phyloP scores from a whole-genome alignment of 768 basidiomycete genomes.

The Boletales sp. region DNA sequence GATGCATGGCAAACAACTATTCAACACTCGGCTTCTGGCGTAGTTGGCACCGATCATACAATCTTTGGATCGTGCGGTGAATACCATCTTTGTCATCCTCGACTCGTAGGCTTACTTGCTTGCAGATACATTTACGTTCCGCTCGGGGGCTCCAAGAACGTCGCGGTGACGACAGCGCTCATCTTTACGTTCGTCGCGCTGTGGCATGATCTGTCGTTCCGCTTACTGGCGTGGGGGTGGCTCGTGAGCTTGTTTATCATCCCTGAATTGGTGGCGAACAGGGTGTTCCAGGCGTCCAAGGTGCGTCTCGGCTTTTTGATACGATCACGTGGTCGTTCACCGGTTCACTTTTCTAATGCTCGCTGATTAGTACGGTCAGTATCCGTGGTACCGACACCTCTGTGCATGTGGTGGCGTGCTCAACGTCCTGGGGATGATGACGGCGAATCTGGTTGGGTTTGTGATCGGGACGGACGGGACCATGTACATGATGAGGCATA shows the following conservation, averaged over 20 bases:
- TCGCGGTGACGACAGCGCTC: slow-evolving; percentile 61
- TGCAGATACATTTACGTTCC: slow-evolving; percentile 92
- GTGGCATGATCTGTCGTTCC: slow-evolving; percentile 93
- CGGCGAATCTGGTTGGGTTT: slow-evolving; percentile 93
- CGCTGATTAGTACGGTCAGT: slow-evolving; percentile 54
- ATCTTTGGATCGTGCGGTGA: slow-evolving; percentile 90
- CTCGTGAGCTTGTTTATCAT: slow-evolving; percentile 85
- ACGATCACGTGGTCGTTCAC: neutral
- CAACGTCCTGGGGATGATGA: slow-evolving; percentile 87
- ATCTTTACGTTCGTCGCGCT: slow-evolving; percentile 96
- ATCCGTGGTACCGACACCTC: slow-evolving; percentile 81
- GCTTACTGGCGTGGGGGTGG: slow-evolving; percentile 95
- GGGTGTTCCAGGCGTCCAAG: slow-evolving; percentile 57
- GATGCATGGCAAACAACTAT: slow-evolving; percentile 98
- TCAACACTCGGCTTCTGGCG: slow-evolving; percentile 92
- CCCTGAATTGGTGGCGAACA: slow-evolving; percentile 71
- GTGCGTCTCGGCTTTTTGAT: slow-evolving; percentile 35
- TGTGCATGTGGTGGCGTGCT: slow-evolving; percentile 78
- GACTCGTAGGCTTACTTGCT: neutral
- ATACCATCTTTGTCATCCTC: slow-evolving; percentile 3
- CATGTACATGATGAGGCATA: slow-evolving; percentile 55
- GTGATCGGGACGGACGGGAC: slow-evolving; percentile 85
- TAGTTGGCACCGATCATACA: slow-evolving; percentile 95
- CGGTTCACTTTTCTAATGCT: slow-evolving; percentile 1
- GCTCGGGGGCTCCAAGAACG: slow-evolving; percentile 66